A percentile compares a stretch with the other conserved stretches of the same genome.
These are phyloP conservation scores for Sclerotinia trifoliorum DNA, from an alignment of 2,329 filamentous ascomycete genomes.

Conservation along the genomic window DNA sequence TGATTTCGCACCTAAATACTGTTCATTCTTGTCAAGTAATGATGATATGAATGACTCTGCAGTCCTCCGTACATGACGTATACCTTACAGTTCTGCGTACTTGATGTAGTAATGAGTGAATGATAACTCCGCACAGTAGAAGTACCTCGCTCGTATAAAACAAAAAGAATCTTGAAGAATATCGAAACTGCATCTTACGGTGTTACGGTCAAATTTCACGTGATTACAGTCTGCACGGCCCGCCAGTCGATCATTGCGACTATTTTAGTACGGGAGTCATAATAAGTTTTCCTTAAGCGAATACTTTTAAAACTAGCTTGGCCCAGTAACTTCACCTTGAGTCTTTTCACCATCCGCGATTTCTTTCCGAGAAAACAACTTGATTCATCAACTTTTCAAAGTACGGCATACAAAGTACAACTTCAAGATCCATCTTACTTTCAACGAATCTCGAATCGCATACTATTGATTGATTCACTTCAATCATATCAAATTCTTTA, in stretches of 20 bases:
- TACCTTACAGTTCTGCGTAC: too few relatives aligned
- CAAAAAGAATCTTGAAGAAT: not conserved
- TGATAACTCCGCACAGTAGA: not conserved
- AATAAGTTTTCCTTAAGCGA: not conserved
- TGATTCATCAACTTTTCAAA: slow-evolving; percentile 8
- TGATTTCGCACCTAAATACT: not conserved
- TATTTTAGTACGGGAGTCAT: not conserved
- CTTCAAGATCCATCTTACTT: not conserved
- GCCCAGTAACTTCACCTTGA: not conserved
- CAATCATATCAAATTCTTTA: not conserved
- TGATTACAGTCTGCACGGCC: accelerated
- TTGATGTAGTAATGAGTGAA: too few relatives aligned
- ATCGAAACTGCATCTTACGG: not conserved
- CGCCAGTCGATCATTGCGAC: not conserved
- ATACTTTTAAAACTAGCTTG: not conserved
- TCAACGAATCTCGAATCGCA: not conserved
- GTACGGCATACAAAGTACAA: not conserved
- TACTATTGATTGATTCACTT: not conserved
- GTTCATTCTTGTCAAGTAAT: too few relatives aligned
- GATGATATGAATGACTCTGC: too few relatives aligned
- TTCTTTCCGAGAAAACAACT: slow-evolving; percentile 17
- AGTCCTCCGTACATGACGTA: too few relatives aligned
- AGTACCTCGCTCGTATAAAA: not conserved
- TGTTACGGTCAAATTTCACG: not conserved
- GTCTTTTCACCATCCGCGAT: not conserved